Evolutionary conservation across 768 basidiomycete genomes (phyloP).

Genomic region (Cystofilobasidium macerans): DNA sequence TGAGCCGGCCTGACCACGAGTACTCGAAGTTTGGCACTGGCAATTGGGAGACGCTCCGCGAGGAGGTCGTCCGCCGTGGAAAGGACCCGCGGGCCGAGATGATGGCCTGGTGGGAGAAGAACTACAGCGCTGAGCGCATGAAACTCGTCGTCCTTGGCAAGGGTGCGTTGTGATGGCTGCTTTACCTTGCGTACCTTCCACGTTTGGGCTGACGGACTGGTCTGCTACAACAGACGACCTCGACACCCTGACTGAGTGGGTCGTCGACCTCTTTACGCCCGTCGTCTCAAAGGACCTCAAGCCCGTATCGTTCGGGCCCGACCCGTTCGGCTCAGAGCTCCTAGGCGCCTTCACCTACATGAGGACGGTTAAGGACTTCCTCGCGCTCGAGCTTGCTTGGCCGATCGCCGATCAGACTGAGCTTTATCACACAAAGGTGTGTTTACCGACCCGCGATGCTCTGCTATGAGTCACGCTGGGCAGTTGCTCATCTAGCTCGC

Average conservation of each 20-base stretch:
- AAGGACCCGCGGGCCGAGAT: constrained; percentile 40
- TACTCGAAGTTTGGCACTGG: constrained; percentile 92
- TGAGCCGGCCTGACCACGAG: constrained; percentile 63
- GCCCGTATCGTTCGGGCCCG: constrained; percentile 28
- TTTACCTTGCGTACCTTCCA: not conserved
- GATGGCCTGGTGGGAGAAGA: constrained; percentile 70
- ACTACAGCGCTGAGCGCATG: constrained; percentile 77
- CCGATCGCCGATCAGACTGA: constrained; percentile 40
- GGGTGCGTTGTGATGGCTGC: constrained; percentile 43
- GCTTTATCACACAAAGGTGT: constrained; percentile 49
- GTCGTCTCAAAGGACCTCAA: constrained; percentile 52
- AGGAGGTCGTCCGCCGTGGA: constrained; percentile 36
- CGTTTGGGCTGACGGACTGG: not conserved
- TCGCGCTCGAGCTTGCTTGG: constrained; percentile 61
- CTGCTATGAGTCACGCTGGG: not conserved
- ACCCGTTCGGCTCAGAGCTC: constrained; percentile 29
- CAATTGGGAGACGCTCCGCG: constrained; percentile 44
- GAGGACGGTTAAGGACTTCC: constrained; percentile 81
- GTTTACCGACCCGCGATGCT: not conserved
- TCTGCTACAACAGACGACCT: constrained; percentile 50
- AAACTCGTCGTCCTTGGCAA: constrained; percentile 68
- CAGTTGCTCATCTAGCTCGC: constrained; percentile 9
- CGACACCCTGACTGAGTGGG: constrained; percentile 56
- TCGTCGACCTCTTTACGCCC: constrained; percentile 58
- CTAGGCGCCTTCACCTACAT: constrained; percentile 43